A percentile compares a stretch with the other conserved stretches of the same genome.
Conservation (phyloP, 768 basidiomycete genomes). For the Termitomyces eurrhizus region DNA sequence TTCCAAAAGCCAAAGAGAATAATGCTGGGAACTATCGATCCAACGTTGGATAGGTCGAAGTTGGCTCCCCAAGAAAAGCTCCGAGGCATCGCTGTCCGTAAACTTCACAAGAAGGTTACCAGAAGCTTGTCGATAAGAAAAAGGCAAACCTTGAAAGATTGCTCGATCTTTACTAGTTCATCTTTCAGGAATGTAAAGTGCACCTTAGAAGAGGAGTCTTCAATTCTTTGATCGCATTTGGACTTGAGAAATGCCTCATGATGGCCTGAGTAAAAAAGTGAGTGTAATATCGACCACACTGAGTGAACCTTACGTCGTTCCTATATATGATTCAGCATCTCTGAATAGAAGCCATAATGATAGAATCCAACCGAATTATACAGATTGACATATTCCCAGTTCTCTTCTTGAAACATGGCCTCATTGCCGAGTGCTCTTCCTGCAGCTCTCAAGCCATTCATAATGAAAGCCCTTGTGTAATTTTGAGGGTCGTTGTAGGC, state of each 20-base stretch:
- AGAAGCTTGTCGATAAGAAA: not conserved
- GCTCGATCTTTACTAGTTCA: constrained; percentile 84
- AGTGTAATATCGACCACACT: not conserved
- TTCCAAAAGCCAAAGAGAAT: constrained; percentile 90
- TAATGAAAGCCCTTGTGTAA: constrained; percentile 70
- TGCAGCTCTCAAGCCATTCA: constrained; percentile 77
- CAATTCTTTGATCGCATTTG: constrained; percentile 51
- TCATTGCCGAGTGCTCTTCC: constrained; percentile 68
- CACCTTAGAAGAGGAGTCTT: constrained; percentile 41
- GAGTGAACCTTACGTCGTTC: constrained; percentile 16
- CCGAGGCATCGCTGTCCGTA: constrained; percentile 64
- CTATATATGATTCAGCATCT: not conserved
- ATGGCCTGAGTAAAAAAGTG: constrained; percentile 42
- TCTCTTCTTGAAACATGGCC: constrained; percentile 52
- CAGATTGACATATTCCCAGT: constrained; percentile 76
- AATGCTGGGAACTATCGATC: constrained; percentile 67
- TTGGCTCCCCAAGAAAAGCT: constrained; percentile 68
- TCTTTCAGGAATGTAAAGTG: constrained; percentile 55
- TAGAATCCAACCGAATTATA: constrained; percentile 34
- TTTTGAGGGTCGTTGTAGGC: constrained; percentile 87
- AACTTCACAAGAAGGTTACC: constrained; percentile 46
- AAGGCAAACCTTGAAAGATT: constrained; percentile 73
- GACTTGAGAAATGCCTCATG: constrained; percentile 87
- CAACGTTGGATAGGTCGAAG: constrained; percentile 86
- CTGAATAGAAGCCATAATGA: not conserved